phyloP scores from a whole-genome alignment of 352 stramenopile genomes.

The Plasmopara muralis region DNA sequence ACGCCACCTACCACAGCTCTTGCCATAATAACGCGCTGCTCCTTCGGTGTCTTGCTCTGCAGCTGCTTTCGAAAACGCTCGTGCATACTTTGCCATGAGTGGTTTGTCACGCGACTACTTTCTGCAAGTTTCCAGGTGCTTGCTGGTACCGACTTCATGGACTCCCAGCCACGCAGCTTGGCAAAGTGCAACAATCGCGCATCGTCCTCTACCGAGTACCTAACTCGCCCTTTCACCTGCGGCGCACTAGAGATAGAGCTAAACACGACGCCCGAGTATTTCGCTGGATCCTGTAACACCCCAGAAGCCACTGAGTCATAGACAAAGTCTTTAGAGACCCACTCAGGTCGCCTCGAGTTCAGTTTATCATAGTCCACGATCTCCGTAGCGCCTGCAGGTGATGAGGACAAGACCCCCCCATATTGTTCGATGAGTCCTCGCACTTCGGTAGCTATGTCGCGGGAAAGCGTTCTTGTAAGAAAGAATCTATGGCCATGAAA shows the following conservation, averaged over 20 bases:
- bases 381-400: conserved; percentile 17
- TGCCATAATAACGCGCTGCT: conserved; percentile 24
- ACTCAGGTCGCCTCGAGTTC: conserved; percentile 17
- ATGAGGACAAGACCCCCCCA: conserved; percentile 24
- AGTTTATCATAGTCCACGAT: conserved; percentile 37
- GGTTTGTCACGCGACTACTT: conserved; percentile 23
- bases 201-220: conserved; percentile 36
- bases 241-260: not conserved
- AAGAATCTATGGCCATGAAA: conserved; percentile 37
- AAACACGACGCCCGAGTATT: conserved; percentile 33
- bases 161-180: conserved; percentile 18
- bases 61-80: conserved; percentile 43
- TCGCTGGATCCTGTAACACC: conserved; percentile 18
- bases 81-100: conserved; percentile 40
- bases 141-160: conserved; percentile 14
- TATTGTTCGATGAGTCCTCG: conserved; percentile 27
- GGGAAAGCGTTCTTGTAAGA: conserved; percentile 21
- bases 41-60: conserved; percentile 23
- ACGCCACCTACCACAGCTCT: conserved; percentile 9
- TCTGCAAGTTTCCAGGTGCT: conserved; percentile 16
- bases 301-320: conserved; percentile 34
- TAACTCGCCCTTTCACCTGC: not conserved
- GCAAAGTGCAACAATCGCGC: conserved; percentile 41
- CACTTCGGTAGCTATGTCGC: conserved; percentile 13
- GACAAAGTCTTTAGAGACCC: conserved; percentile 42